Conservation (phyloP, 1,284 basidiomycete genomes). For the Inonotus obliquus region DNA sequence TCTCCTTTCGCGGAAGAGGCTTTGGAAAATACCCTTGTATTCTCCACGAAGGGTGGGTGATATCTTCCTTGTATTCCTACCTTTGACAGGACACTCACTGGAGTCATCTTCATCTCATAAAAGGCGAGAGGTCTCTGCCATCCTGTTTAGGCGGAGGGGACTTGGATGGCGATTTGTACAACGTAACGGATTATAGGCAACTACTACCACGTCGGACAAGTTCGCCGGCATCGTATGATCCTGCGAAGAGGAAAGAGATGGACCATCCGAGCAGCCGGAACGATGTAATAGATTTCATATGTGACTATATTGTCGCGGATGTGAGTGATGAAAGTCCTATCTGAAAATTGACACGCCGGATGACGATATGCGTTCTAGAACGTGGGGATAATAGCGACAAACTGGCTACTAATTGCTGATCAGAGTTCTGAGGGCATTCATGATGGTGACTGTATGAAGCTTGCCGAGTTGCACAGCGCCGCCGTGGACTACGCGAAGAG, state of each 20-base stretch:
- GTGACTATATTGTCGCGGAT: constrained; percentile 81
- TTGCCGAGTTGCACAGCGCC: constrained; percentile 62
- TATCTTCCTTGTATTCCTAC: neutral
- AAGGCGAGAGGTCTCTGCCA: constrained; percentile 55
- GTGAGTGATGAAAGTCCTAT: constrained; percentile 49
- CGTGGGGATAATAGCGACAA: constrained; percentile 54
- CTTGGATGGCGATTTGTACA: constrained; percentile 54
- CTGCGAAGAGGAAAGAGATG: constrained; percentile 27
- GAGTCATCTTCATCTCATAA: neutral
- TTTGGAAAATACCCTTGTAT: constrained; percentile 42
- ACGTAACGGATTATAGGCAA: constrained; percentile 37
- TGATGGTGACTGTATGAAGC: constrained; percentile 54
- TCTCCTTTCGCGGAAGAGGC: constrained; percentile 20
- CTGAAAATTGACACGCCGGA: constrained; percentile 23
- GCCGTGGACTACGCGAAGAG: constrained; percentile 75
- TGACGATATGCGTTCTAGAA: constrained; percentile 31
- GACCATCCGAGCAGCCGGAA: constrained; percentile 51
- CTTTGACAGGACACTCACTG: neutral
- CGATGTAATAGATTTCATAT: constrained; percentile 78
- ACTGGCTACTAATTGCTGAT: constrained; percentile 73
- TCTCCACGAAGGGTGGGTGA: constrained; percentile 28
- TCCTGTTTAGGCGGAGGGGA: constrained; percentile 63
- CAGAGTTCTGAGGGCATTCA: constrained; percentile 43
- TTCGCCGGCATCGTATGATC: constrained; percentile 48
- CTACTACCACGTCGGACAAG: constrained; percentile 23